phyloP scores from a whole-genome alignment of 2,329 filamentous ascomycete genomes.

The Botrytis fabae region DNA sequence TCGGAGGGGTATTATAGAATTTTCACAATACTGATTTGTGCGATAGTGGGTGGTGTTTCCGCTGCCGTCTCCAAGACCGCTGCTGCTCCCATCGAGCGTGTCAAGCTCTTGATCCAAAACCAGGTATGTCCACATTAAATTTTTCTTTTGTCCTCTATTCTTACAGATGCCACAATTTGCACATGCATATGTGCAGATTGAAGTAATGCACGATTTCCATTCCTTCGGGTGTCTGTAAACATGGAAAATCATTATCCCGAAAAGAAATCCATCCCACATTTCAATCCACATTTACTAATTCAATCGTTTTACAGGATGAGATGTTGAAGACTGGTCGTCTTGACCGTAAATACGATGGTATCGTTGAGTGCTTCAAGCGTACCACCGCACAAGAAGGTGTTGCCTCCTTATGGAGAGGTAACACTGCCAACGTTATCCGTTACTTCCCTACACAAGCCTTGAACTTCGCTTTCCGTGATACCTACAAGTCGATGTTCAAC shows the following conservation, averaged over 20 bases:
- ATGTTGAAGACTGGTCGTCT: constrained; percentile 99
- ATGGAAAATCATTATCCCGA: constrained; percentile 12
- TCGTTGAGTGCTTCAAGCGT: constrained; percentile 91
- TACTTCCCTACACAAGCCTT: constrained; percentile 99
- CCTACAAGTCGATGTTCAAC: constrained; percentile 99
- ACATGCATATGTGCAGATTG: constrained; percentile 18
- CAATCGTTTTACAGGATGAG: constrained; percentile 73
- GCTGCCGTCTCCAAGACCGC: constrained; percentile 99
- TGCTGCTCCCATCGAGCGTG: constrained; percentile 99
- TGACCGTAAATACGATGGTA: constrained; percentile 93
- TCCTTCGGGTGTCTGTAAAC: background rate
- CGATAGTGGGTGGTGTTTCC: constrained; percentile 97
- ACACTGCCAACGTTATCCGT: constrained; percentile 99
- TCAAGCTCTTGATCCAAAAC: constrained; percentile 99
- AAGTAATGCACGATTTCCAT: constrained; percentile 4
- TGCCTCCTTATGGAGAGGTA: constrained; percentile 96
- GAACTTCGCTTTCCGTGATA: constrained; percentile 99
- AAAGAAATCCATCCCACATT: background rate
- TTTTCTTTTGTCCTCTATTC: constrained; percentile 12
- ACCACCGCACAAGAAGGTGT: constrained; percentile 90
- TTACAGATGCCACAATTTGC: constrained; percentile 28
- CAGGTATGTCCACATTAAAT: constrained; percentile 67
- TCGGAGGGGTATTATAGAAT: constrained; percentile 5
- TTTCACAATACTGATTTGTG: constrained; percentile 35
- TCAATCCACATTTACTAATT: constrained; percentile 28